Conservation (phyloP, 2,329 filamentous ascomycete species). For the Talaromyces pinophilus region DNA sequence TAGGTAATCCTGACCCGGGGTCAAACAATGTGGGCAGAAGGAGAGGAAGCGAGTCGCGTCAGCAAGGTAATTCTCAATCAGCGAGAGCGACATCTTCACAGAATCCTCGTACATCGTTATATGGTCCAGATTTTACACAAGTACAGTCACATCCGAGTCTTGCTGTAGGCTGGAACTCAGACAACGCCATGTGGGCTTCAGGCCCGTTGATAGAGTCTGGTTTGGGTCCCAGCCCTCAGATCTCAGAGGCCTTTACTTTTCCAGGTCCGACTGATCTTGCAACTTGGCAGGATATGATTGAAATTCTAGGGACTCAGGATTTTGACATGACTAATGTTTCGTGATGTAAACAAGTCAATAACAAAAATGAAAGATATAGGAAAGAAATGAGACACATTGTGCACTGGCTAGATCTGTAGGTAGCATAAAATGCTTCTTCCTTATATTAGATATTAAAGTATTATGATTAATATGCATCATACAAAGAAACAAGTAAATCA, state of each 20-base stretch:
- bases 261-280: slow-evolving; percentile 14
- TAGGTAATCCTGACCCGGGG: too few relatives aligned
- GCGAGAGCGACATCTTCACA: neutral
- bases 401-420: neutral
- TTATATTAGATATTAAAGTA: neutral
- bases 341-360: slow-evolving; percentile 36
- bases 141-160: neutral
- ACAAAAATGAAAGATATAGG: neutral
- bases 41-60: too few relatives aligned
- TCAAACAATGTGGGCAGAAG: too few relatives aligned
- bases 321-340: slow-evolving; percentile 41
- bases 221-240: neutral
- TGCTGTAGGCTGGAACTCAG: neutral
- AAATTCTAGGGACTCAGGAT: neutral
- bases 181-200: neutral
- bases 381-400: neutral
- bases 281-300: slow-evolving; percentile 9
- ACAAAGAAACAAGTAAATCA: neutral
- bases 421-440: neutral
- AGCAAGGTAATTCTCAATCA: too few relatives aligned
- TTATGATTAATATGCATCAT: neutral
- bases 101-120: neutral
- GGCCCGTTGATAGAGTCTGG: slow-evolving; percentile 1
- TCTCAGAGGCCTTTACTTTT: slow-evolving; percentile 8
- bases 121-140: neutral